A percentile compares a stretch with the other conserved stretches of the same genome.
Conservation (phyloP, 2,329 filamentous ascomycete genomes). For the Cladobotryum protrusum region DNA sequence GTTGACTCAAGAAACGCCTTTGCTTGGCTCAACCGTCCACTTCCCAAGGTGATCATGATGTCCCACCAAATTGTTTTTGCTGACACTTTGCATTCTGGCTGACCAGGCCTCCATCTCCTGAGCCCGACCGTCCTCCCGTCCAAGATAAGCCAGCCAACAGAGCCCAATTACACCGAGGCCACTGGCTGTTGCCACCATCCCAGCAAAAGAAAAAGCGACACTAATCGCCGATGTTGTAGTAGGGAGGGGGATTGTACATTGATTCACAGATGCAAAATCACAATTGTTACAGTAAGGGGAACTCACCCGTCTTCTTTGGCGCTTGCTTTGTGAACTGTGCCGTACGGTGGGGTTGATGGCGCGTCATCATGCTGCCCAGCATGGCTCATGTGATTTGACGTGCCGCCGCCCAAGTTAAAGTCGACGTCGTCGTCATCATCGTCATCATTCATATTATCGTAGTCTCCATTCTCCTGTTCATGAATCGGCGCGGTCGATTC, state of each 20-base stretch:
- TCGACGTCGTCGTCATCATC: slow-evolving; percentile 53
- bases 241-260: too few relatives aligned
- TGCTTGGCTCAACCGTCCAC: slow-evolving; percentile 1
- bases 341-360: slow-evolving; percentile 27
- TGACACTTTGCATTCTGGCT: slow-evolving; percentile 17
- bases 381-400: slow-evolving; percentile 9
- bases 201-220: slow-evolving; percentile 16
- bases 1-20: not conserved
- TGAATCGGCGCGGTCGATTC: slow-evolving; percentile 17
- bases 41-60: slow-evolving; percentile 8
- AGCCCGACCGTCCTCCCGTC: slow-evolving; percentile 23
- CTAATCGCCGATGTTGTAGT: too few relatives aligned
- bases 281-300: too few relatives aligned
- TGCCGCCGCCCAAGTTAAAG: slow-evolving; percentile 48
- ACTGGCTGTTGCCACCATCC: slow-evolving; percentile 8
- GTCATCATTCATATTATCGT: slow-evolving; percentile 38
- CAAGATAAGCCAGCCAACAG: slow-evolving; percentile 22
- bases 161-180: slow-evolving; percentile 15
- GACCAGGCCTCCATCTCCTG: slow-evolving; percentile 19
- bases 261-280: too few relatives aligned
- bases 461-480: slow-evolving; percentile 21
- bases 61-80: slow-evolving; percentile 14
- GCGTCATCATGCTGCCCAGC: slow-evolving; percentile 23
- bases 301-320: slow-evolving; percentile 50
- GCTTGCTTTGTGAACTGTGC: slow-evolving; percentile 50